These are phyloP conservation scores for Musa troglodytarum DNA, from an alignment of 176 grass and related monocot genomes.

Conservation along the genomic window DNA sequence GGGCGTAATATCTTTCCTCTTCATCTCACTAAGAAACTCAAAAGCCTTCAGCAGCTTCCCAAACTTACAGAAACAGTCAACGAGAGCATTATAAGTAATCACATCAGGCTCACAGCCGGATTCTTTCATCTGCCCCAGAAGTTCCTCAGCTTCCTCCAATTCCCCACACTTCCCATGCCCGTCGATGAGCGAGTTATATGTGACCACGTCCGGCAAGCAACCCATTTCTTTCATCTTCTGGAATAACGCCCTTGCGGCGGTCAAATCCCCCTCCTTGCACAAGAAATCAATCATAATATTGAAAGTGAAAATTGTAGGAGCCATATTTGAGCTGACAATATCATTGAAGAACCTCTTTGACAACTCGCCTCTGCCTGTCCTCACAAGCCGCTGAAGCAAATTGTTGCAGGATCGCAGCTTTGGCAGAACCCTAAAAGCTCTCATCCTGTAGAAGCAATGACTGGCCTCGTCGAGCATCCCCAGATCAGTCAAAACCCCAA, in stretches of 20 bases:
- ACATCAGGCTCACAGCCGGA: conserved; percentile 47
- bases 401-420: conserved; percentile 88
- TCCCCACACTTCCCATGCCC: conserved; percentile 71
- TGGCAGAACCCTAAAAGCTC: conserved; percentile 42
- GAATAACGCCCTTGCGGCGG: conserved; percentile 35
- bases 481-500: conserved; percentile 38
- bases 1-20: conserved; percentile 36
- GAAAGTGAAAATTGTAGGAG: conserved; percentile 73
- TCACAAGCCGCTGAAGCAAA: conserved; percentile 61
- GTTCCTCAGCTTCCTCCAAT: conserved; percentile 48
- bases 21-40: conserved; percentile 69
- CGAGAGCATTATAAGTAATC: conserved; percentile 77
- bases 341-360: conserved; percentile 48
- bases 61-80: conserved; percentile 85
- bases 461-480: conserved; percentile 38
- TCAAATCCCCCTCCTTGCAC: conserved; percentile 78
- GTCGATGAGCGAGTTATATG: conserved; percentile 84
- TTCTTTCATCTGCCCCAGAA: conserved; percentile 59
- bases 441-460: conserved; percentile 47
- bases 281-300: conserved; percentile 87
- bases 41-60: conserved; percentile 58
- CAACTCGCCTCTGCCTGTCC: conserved; percentile 18
- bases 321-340: conserved; percentile 34
- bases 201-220: conserved; percentile 66
- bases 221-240: conserved; percentile 58